These are phyloP conservation scores for Nemania diffusa DNA, from an alignment of 2,329 filamentous ascomycete genomes.

Conservation along the genomic window DNA sequence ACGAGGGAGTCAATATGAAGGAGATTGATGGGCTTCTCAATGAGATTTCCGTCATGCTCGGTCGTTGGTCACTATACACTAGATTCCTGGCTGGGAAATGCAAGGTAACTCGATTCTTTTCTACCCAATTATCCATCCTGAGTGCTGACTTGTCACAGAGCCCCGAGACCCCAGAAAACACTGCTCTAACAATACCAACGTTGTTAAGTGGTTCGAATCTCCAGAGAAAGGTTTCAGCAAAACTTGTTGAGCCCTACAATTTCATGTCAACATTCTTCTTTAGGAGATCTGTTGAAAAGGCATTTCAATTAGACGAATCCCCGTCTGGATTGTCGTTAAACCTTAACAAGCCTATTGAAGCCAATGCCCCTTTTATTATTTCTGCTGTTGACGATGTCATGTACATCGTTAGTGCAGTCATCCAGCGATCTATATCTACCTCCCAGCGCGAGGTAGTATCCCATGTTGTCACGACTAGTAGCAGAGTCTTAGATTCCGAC, in stretches of 20 bases:
- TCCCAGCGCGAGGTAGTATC: conserved; percentile 82
- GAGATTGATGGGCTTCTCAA: conserved; percentile 88
- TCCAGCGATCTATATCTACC: conserved; percentile 87
- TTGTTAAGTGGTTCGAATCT: conserved; percentile 84
- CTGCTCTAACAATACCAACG: conserved; percentile 72
- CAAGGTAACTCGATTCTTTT: conserved; percentile 64
- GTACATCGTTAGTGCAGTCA: conserved; percentile 96
- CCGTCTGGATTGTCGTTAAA: conserved; percentile 83
- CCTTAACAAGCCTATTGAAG: conserved; percentile 74
- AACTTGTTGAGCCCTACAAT: conserved; percentile 85
- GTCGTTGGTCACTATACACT: conserved; percentile 91
- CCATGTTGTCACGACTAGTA: conserved; percentile 80
- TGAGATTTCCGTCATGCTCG: conserved; percentile 91
- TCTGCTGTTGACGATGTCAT: conserved; percentile 98
- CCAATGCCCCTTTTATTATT: conserved; percentile 89
- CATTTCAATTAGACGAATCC: conserved; percentile 94
- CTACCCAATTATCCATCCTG: conserved; percentile 32
- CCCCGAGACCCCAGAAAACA: conserved; percentile 61
- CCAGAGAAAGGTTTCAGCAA: conserved; percentile 78
- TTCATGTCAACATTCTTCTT: conserved; percentile 96
- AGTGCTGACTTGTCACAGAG: conserved; percentile 57
- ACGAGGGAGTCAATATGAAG: conserved; percentile 96
- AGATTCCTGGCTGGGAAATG: conserved; percentile 90
- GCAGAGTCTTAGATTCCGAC: conserved; percentile 83
- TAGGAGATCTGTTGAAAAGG: conserved; percentile 93